A percentile compares a stretch with the other conserved stretches of the same genome.
Evolutionary conservation across 495 filamentous ascomycete genomes (phyloP).

Genomic region (Annulohypoxylon nitens): DNA sequence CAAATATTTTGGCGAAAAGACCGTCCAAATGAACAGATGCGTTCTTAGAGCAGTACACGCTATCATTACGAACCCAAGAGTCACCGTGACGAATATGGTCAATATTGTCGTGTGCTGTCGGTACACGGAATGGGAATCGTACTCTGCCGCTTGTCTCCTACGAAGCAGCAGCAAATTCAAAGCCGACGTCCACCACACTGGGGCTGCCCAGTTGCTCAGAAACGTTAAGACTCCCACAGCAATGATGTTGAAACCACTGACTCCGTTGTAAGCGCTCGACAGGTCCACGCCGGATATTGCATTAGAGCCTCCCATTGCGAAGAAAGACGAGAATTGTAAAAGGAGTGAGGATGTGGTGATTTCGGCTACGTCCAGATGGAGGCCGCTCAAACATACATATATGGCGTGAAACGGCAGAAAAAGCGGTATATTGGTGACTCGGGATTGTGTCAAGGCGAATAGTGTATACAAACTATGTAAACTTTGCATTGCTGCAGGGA

Average conservation of each 20-base stretch:
- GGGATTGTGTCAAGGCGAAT: constrained; percentile 88
- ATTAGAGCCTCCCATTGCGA: constrained; percentile 91
- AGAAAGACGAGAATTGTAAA: constrained; percentile 83
- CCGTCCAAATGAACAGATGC: constrained; percentile 98
- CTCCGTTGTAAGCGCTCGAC: constrained; percentile 85
- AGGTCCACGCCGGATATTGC: constrained; percentile 91
- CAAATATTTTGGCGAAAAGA: constrained; percentile 97
- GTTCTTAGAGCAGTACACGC: constrained; percentile 86
- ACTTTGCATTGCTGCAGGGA: constrained; percentile 52
- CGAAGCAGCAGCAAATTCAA: constrained; percentile 67
- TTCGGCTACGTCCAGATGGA: constrained; percentile 65
- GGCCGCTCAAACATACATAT: constrained; percentile 62
- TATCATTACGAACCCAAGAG: constrained; percentile 80
- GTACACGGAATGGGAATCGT: constrained; percentile 41
- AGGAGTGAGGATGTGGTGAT: constrained; percentile 73
- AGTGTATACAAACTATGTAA: constrained; percentile 79
- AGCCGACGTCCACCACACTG: constrained; percentile 85
- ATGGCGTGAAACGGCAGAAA: constrained; percentile 79
- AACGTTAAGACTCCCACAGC: constrained; percentile 86
- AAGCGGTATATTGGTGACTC: constrained; percentile 84
- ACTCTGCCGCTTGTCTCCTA: constrained; percentile 22
- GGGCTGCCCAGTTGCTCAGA: constrained; percentile 89
- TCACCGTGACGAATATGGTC: constrained; percentile 73
- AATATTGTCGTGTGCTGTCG: constrained; percentile 67
- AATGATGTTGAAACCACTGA: constrained; percentile 74